Percentiles rank a stretch among this genome's conserved stretches.
These are phyloP conservation scores for Plasmodium berghei DNA, from an alignment of 169 alveolate species.

Conservation along the genomic window DNA sequence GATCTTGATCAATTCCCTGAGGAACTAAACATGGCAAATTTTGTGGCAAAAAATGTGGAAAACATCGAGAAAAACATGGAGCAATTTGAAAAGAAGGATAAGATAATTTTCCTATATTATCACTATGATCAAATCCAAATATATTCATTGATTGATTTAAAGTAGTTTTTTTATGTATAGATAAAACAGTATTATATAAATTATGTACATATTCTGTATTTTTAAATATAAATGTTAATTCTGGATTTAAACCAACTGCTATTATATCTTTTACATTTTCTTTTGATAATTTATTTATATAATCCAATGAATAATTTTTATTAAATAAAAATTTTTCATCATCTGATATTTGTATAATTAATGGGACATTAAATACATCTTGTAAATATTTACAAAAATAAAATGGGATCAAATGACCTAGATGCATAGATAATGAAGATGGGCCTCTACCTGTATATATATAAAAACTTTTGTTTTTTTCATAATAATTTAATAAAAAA, in stretches of 20 bases:
- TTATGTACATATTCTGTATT: conserved; percentile 92
- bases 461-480: conserved; percentile 95
- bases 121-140: conserved; percentile 94
- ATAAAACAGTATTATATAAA: conserved; percentile 93
- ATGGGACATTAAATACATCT: conserved; percentile 98
- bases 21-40: conserved; percentile 95
- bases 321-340: conserved; percentile 99
- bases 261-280: conserved; percentile 99
- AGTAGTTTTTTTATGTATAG: conserved; percentile 95
- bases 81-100: conserved; percentile 98
- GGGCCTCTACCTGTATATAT: conserved; percentile 99
- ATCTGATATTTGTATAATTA: conserved; percentile 98
- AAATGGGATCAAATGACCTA: conserved; percentile 99
- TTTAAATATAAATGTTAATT: conserved; percentile 97
- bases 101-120: conserved; percentile 96
- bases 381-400: conserved; percentile 95
- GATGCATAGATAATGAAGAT: conserved; percentile 97
- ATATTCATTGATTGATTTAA: conserved; percentile 94
- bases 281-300: conserved; percentile 89
- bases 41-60: conserved; percentile 93
- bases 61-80: conserved; percentile 95
- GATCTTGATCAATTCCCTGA: conserved; percentile 99
- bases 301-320: conserved; percentile 92
- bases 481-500: conserved; percentile 92
- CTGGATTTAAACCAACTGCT: conserved; percentile 99